phyloP scores from a whole-genome alignment of 805 yeast species.

The Pichia deserticola region DNA sequence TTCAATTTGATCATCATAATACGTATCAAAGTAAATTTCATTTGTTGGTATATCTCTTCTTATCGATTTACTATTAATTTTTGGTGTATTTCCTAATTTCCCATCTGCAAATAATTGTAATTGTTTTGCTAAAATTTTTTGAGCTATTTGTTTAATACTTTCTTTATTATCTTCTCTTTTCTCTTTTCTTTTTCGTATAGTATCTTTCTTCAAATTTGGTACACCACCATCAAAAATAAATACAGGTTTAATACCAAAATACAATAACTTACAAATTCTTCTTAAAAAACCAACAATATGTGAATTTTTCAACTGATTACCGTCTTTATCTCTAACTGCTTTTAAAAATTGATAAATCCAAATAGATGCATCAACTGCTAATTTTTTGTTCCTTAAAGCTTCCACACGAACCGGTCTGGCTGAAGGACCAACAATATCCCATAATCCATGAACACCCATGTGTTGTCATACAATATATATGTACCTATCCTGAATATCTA shows the following conservation, averaged over 20 bases:
- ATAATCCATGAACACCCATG: conserved; percentile 95
- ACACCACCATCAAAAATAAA: conserved; percentile 97
- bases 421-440: conserved; percentile 87
- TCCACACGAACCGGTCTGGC: conserved; percentile 89
- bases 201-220: conserved; percentile 71
- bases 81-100: neutral
- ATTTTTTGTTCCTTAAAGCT: conserved; percentile 62
- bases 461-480: too few relatives aligned
- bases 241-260: conserved; percentile 80
- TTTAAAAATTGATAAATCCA: conserved; percentile 97
- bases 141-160: conserved; percentile 68
- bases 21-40: conserved; percentile 27
- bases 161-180: conserved; percentile 68
- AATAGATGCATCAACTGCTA: conserved; percentile 97
- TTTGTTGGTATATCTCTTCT: conserved; percentile 14
- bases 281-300: conserved; percentile 95
- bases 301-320: conserved; percentile 66
- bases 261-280: conserved; percentile 82
- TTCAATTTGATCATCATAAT: conserved; percentile 30
- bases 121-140: conserved; percentile 70
- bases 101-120: conserved; percentile 49
- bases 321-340: conserved; percentile 85
- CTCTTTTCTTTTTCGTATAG: conserved; percentile 66
- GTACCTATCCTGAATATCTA: neutral
- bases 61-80: neutral